A percentile compares a stretch with the other conserved stretches of the same genome.
Conservation (phyloP, 164 flowering plant genomes). For the Magnolia sinica region DNA sequence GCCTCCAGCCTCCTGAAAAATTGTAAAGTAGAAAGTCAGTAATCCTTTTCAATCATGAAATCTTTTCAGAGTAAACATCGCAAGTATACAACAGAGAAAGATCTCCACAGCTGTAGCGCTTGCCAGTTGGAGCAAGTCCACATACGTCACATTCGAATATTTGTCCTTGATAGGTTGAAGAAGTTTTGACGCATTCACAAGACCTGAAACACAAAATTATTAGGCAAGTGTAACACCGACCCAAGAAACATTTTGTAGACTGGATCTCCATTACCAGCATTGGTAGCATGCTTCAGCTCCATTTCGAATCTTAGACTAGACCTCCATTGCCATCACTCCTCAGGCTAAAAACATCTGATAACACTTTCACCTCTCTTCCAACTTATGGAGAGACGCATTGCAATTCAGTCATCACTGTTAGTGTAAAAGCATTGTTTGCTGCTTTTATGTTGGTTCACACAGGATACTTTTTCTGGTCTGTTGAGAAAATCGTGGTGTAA, state of each 20-base stretch:
- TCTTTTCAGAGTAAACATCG: background rate
- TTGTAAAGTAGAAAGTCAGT: constrained; percentile 5
- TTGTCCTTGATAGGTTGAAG: no score
- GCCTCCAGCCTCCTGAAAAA: constrained; percentile 88
- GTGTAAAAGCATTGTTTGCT: no score
- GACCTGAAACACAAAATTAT: constrained; percentile 16
- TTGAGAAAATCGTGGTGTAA: no score
- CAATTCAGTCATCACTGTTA: no score
- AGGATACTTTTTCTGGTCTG: no score
- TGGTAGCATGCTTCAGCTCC: no score
- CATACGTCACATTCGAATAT: constrained; percentile 63
- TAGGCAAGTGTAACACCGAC: constrained; percentile 3
- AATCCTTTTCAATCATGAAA: background rate
- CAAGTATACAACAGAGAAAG: constrained; percentile 17
- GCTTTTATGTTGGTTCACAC: no score
- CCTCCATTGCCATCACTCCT: constrained; percentile 43
- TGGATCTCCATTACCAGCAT: background rate
- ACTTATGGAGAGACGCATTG: no score
- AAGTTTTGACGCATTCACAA: constrained; percentile 7
- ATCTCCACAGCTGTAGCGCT: no score
- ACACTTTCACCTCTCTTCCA: no score
- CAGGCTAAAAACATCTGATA: no score
- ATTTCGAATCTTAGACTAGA: no score
- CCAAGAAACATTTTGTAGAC: background rate
- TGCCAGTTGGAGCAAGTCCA: constrained; percentile 70